phyloP scores from a whole-genome alignment of 2,329 filamentous ascomycete species.

The Fusarium keratoplasticum region DNA sequence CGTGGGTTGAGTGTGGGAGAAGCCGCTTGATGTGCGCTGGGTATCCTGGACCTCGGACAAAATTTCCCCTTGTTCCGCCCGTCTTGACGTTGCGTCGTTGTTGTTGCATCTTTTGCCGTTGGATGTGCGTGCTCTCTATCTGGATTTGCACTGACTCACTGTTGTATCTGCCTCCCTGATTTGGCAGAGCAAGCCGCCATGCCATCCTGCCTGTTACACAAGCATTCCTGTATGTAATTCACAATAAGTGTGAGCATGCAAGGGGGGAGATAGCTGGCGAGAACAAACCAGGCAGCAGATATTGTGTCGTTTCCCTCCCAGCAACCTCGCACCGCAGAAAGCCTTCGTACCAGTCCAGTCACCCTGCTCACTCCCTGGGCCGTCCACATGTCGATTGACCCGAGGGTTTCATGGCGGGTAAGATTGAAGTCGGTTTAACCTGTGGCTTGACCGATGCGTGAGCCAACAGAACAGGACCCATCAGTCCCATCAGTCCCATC shows the following conservation, averaged over 20 bases:
- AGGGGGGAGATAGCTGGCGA: neutral
- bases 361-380: neutral
- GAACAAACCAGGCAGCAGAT: neutral
- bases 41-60: conserved; percentile 9
- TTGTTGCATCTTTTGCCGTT: neutral
- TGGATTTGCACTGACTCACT: conserved; percentile 3
- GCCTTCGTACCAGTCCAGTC: neutral
- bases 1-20: neutral
- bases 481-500: conserved; percentile 6
- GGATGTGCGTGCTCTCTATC: neutral
- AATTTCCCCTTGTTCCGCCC: conserved; percentile 15
- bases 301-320: neutral
- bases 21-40: conserved; percentile 4
- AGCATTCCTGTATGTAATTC: conserved; percentile 26
- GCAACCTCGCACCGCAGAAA: neutral
- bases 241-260: conserved; percentile 2
- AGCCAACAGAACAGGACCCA: neutral
- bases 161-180: conserved; percentile 10
- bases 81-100: conserved; percentile 4
- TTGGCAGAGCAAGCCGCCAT: conserved; percentile 15
- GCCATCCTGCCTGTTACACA: conserved; percentile 19
- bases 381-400: neutral
- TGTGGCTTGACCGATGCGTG: conserved; percentile 3
- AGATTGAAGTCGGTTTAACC: neutral
- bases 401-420: neutral